Conservation (phyloP, 2,329 filamentous ascomycete genomes). For the Myriosclerotinia scirpicola region DNA sequence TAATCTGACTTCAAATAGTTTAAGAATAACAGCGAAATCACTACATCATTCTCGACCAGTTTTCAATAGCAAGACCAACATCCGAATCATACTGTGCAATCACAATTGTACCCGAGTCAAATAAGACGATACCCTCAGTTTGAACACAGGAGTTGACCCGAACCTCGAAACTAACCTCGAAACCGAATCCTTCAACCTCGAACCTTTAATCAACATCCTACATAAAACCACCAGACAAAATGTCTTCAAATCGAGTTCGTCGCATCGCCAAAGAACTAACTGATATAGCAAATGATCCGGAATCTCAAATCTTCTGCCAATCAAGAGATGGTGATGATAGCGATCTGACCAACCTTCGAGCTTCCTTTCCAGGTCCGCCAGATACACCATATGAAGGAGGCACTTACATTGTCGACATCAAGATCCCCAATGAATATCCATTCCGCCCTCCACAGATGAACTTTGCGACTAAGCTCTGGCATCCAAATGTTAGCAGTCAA, state of each 20-base stretch:
- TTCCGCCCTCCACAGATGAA: slow-evolving; percentile 91
- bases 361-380: slow-evolving; percentile 80
- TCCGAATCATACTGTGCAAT: slow-evolving; percentile 23
- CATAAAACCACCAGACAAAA: slow-evolving; percentile 21
- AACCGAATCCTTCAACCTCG: neutral
- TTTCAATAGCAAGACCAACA: neutral
- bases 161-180: neutral
- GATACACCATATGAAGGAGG: slow-evolving; percentile 93
- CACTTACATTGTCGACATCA: slow-evolving; percentile 78
- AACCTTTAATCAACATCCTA: neutral
- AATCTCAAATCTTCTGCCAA: slow-evolving; percentile 73
- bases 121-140: neutral
- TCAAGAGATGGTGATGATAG: slow-evolving; percentile 55
- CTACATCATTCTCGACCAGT: neutral
- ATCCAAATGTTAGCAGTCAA: slow-evolving; percentile 93
- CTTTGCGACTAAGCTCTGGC: slow-evolving; percentile 93
- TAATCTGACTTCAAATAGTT: slow-evolving; percentile 7
- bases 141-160: neutral
- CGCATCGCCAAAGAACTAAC: slow-evolving; percentile 73
- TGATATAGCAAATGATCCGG: slow-evolving; percentile 72
- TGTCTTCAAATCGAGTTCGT: slow-evolving; percentile 43
- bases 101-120: neutral
- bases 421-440: slow-evolving; percentile 84
- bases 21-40: neutral
- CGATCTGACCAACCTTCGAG: slow-evolving; percentile 79